These are phyloP conservation scores for Sarcocystis neurona DNA, from an alignment of 169 alveolate genomes.

Conservation along the genomic window DNA sequence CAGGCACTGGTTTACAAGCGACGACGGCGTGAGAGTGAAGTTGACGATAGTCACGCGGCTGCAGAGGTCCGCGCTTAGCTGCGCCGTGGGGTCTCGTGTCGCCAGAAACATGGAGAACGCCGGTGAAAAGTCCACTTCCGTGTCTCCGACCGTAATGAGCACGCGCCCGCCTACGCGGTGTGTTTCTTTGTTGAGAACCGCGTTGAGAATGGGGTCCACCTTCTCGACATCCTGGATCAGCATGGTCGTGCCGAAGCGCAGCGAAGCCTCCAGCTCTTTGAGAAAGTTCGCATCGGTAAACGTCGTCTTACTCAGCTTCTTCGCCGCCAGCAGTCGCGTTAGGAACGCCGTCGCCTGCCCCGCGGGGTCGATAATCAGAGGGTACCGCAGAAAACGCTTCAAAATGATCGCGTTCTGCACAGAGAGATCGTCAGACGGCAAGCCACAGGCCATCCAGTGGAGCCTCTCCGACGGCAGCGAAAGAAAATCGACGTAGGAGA, in stretches of 20 bases:
- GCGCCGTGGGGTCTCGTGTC: conserved; percentile 93
- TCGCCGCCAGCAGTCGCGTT: conserved; percentile 80
- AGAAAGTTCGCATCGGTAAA: conserved; percentile 86
- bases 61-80: conserved; percentile 96
- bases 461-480: conserved; percentile 94
- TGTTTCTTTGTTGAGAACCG: conserved; percentile 94
- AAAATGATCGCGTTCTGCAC: conserved; percentile 95
- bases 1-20: conserved; percentile 92
- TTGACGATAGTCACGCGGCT: conserved; percentile 96
- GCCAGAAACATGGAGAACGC: conserved; percentile 93
- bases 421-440: conserved; percentile 96
- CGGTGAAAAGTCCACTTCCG: conserved; percentile 95
- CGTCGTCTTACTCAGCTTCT: conserved; percentile 86
- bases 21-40: conserved; percentile 95
- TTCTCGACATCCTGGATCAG: conserved; percentile 94
- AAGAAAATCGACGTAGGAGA: conserved; percentile 92
- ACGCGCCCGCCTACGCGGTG: conserved; percentile 95
- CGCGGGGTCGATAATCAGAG: conserved; percentile 95
- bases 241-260: conserved; percentile 95
- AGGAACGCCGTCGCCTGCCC: conserved; percentile 89
- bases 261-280: conserved; percentile 90
- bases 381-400: conserved; percentile 87
- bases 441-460: conserved; percentile 88
- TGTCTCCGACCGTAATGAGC: conserved; percentile 95
- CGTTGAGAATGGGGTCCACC: conserved; percentile 88